Percentiles rank a stretch among this genome's conserved stretches.
Evolutionary conservation across 176 grass and related monocot species (phyloP).

Genomic region (Carex myosuroides): DNA sequence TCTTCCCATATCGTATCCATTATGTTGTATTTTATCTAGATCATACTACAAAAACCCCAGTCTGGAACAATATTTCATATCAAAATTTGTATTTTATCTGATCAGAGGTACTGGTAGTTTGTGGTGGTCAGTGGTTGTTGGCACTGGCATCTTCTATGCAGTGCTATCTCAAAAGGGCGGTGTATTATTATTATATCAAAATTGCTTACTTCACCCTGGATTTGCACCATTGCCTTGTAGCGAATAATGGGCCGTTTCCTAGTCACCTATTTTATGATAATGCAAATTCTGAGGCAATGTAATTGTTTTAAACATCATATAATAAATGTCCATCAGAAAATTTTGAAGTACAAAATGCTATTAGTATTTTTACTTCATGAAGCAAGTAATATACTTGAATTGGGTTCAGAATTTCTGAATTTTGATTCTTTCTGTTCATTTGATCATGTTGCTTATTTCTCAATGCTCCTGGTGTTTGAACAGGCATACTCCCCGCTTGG

Average conservation of each 20-base stretch:
- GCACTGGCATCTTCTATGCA: too few relatives aligned
- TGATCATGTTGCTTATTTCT: background rate
- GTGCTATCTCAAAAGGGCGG: too few relatives aligned
- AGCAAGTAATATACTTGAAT: background rate
- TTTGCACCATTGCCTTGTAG: background rate
- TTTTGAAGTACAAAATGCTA: too few relatives aligned
- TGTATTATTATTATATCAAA: too few relatives aligned
- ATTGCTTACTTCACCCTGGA: background rate
- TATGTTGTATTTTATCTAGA: too few relatives aligned
- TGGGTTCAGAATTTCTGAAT: background rate
- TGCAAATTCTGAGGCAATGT: too few relatives aligned
- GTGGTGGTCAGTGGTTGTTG: background rate
- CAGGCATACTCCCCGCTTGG: constrained; percentile 45
- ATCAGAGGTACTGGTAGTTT: background rate
- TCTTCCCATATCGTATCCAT: too few relatives aligned
- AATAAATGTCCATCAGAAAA: too few relatives aligned
- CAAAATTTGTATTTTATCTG: background rate
- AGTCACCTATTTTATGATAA: background rate
- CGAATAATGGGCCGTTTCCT: background rate
- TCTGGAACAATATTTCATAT: background rate
- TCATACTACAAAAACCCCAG: too few relatives aligned
- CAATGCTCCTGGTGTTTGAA: background rate
- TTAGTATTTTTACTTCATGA: too few relatives aligned
- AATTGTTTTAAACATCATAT: too few relatives aligned
- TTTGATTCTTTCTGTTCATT: background rate